A percentile compares a stretch with the other conserved stretches of the same genome.
These are phyloP conservation scores for Kodamaea fungicola DNA, from an alignment of 1,139 yeast genomes.

Conservation along the genomic window DNA sequence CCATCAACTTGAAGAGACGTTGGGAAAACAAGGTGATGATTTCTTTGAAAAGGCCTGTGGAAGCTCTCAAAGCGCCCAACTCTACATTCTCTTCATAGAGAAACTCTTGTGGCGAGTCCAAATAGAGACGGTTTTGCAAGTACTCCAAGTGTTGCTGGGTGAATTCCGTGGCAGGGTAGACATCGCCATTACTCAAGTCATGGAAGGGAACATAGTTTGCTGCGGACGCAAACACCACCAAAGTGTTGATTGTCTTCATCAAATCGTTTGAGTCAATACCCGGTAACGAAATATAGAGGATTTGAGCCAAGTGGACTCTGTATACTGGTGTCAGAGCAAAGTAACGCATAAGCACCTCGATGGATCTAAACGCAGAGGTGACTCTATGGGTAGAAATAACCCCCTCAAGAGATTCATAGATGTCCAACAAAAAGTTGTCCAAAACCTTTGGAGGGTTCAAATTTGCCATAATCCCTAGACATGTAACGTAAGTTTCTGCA, in stretches of 20 bases:
- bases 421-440: conserved; percentile 65
- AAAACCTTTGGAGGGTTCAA: conserved; percentile 60
- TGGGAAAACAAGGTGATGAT: conserved; percentile 57
- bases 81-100: conserved; percentile 43
- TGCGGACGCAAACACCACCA: conserved; percentile 68
- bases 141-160: conserved; percentile 60
- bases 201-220: conserved; percentile 72
- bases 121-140: conserved; percentile 37
- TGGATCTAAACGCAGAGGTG: conserved; percentile 64
- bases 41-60: conserved; percentile 68
- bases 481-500: conserved; percentile 56
- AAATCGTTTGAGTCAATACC: conserved; percentile 91
- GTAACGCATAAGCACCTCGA: conserved; percentile 64
- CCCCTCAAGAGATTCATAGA: conserved; percentile 80
- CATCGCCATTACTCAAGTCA: conserved; percentile 44
- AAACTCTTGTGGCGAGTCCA: conserved; percentile 12
- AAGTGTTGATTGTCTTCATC: conserved; percentile 64
- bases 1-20: conserved; percentile 63
- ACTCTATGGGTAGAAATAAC: conserved; percentile 84
- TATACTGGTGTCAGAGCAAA: conserved; percentile 64
- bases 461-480: conserved; percentile 63
- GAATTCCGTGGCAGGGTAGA: conserved; percentile 67
- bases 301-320: conserved; percentile 75
- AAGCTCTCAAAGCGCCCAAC: conserved; percentile 61
- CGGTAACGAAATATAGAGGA: conserved; percentile 66